These are phyloP conservation scores for Cercis canadensis DNA, from an alignment of 306 rosid species.

Conservation along the genomic window DNA sequence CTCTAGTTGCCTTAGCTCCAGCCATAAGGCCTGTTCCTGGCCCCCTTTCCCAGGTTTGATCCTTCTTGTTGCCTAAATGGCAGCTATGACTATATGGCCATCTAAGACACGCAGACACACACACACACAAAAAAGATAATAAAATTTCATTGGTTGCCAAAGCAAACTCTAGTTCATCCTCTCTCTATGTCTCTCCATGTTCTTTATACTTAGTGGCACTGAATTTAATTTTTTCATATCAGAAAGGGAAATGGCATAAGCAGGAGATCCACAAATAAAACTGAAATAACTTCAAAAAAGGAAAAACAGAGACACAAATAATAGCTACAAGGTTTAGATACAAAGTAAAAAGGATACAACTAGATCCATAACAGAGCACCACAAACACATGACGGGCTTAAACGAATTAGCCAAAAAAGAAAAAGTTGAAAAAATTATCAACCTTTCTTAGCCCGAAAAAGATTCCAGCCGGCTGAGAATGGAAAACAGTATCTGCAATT, in stretches of 20 bases:
- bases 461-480: constrained; percentile 61
- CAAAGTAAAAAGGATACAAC: background rate
- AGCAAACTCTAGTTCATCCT: too few species aligned
- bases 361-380: constrained; percentile 36
- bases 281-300: background rate
- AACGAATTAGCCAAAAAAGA: background rate
- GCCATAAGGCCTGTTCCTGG: too few species aligned
- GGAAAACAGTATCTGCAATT: constrained; percentile 59
- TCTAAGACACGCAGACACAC: too few species aligned
- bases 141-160: too few species aligned
- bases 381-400: background rate
- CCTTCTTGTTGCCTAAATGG: too few species aligned
- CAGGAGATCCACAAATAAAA: constrained; percentile 15
- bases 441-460: constrained; percentile 90
- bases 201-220: constrained; percentile 1
- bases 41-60: too few species aligned
- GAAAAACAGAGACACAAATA: too few species aligned
- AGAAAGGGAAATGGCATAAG: background rate
- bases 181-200: background rate
- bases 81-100: too few species aligned
- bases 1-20: too few species aligned
- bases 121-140: too few species aligned
- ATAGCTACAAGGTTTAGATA: too few species aligned
- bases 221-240: constrained; percentile 24
- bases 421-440: constrained; percentile 18